These are phyloP conservation scores for Pleomassaria siparia DNA, from an alignment of 2,329 filamentous ascomycete genomes.

Conservation along the genomic window DNA sequence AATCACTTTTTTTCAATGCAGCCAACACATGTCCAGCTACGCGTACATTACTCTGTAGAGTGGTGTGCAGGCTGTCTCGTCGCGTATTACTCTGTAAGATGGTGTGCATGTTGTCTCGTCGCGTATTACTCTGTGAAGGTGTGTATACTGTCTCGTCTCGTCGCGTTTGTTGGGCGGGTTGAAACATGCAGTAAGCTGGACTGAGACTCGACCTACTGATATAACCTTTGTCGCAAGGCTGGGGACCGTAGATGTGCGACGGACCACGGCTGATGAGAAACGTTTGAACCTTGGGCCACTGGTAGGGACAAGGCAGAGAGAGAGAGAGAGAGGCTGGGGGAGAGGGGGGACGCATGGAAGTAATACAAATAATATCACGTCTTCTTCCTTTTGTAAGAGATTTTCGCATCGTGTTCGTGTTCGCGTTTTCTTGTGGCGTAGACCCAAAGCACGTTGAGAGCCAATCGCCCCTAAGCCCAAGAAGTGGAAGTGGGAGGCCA, in stretches of 20 bases:
- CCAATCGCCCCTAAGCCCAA: conserved; percentile 20
- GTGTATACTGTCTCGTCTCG: conserved; percentile 25
- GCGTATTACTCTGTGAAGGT: conserved; percentile 12
- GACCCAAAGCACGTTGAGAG: conserved; percentile 8
- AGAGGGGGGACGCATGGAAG: conserved; percentile 2
- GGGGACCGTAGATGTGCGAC: conserved; percentile 4
- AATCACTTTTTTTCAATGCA: neutral
- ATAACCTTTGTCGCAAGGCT: conserved; percentile 6
- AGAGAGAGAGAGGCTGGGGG: conserved; percentile 3
- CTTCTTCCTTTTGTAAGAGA: no score
- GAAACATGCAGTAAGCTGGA: conserved; percentile 19
- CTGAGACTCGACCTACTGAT: conserved; percentile 6
- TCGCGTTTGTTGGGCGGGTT: conserved; percentile 15
- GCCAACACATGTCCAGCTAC: conserved; percentile 10
- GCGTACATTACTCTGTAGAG: conserved; percentile 10
- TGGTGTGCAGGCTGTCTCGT: conserved; percentile 30
- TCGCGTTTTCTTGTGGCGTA: conserved; percentile 21
- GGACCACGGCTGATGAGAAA: no score
- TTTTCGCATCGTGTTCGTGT: conserved; percentile 30
- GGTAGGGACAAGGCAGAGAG: no score
- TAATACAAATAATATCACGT: no score
- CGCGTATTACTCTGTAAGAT: conserved; percentile 14
- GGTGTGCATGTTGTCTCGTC: conserved; percentile 28
- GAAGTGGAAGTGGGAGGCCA: neutral
- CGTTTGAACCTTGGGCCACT: no score